Evolutionary conservation across 371 early-diverging fungal species (phyloP).

Genomic region (Rhizomucor miehei): DNA sequence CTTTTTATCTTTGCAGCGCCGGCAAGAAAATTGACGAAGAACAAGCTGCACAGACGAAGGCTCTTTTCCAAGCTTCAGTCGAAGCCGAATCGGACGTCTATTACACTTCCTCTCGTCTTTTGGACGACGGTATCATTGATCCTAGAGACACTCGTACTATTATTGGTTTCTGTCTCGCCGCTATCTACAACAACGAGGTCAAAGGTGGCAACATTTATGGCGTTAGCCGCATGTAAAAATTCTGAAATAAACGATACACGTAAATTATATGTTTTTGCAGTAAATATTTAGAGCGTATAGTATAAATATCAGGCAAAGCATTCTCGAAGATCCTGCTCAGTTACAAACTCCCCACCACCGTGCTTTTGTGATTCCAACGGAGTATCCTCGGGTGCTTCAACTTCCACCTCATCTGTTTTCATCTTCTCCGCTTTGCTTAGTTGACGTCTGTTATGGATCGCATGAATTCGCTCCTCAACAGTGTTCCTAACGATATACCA

Average conservation of each 20-base stretch:
- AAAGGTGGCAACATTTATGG: constrained; percentile 69
- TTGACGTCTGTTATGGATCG: constrained; percentile 20
- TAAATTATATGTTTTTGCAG: no score
- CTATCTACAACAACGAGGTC: constrained; percentile 57
- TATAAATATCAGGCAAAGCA: constrained; percentile 14
- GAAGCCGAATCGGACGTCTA: constrained; percentile 71
- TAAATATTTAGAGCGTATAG: no score
- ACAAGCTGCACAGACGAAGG: constrained; percentile 49
- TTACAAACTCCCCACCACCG: constrained; percentile 22
- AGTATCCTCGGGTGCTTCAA: background rate
- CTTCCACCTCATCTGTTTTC: constrained; percentile 4
- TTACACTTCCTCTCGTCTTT: constrained; percentile 65
- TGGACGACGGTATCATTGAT: constrained; percentile 72
- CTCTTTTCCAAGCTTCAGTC: constrained; percentile 61
- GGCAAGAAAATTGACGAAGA: constrained; percentile 62
- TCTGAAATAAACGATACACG: no score
- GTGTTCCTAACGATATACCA: constrained; percentile 31
- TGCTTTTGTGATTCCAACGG: constrained; percentile 4
- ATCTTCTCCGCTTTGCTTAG: constrained; percentile 2
- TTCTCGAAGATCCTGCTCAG: constrained; percentile 18
- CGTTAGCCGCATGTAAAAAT: constrained; percentile 67
- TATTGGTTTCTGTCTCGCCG: constrained; percentile 60
- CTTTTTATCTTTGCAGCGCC: constrained; percentile 26
- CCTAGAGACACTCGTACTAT: constrained; percentile 66
- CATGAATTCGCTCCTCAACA: constrained; percentile 40